Percentiles rank a stretch among this genome's conserved stretches.
phyloP scores from a whole-genome alignment of 179 eudicot genomes.

The Amaranthus tricolor region DNA sequence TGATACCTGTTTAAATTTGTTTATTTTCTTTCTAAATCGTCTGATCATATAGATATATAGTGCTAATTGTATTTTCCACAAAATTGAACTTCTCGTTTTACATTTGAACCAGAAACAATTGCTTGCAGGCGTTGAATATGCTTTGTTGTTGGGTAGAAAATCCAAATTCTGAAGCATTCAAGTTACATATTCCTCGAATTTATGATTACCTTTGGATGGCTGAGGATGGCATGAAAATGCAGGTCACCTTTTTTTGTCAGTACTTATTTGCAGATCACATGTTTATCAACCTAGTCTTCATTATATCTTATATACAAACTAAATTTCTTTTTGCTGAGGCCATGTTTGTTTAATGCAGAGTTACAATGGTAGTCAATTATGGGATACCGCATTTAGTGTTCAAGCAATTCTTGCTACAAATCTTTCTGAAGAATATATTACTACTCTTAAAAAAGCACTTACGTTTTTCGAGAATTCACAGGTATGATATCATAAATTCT shows the following conservation, averaged over 20 bases:
- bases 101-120: not conserved
- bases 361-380: constrained; percentile 46
- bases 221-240: constrained; percentile 71
- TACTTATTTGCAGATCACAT: not conserved
- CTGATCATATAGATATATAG: too few species aligned
- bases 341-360: constrained; percentile 35
- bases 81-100: too few species aligned
- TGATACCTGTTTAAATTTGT: too few species aligned
- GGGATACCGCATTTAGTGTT: constrained; percentile 80
- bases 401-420: constrained; percentile 71
- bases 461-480: constrained; percentile 44
- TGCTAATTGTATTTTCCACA: too few species aligned
- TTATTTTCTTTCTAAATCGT: too few species aligned
- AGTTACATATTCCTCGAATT: constrained; percentile 55
- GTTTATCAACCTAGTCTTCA: not conserved
- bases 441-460: constrained; percentile 66
- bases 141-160: constrained; percentile 66
- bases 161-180: constrained; percentile 63
- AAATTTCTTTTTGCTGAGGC: constrained; percentile 2
- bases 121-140: constrained; percentile 50
- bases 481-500: constrained; percentile 21
- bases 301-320: not conserved
- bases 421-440: constrained; percentile 58
- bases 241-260: constrained; percentile 20
- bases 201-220: constrained; percentile 58